A percentile compares a stretch with the other conserved stretches of the same genome.
phyloP scores from a whole-genome alignment of 192 early-diverging fungal genomes.

The Jimgerdemannia flammicorona region DNA sequence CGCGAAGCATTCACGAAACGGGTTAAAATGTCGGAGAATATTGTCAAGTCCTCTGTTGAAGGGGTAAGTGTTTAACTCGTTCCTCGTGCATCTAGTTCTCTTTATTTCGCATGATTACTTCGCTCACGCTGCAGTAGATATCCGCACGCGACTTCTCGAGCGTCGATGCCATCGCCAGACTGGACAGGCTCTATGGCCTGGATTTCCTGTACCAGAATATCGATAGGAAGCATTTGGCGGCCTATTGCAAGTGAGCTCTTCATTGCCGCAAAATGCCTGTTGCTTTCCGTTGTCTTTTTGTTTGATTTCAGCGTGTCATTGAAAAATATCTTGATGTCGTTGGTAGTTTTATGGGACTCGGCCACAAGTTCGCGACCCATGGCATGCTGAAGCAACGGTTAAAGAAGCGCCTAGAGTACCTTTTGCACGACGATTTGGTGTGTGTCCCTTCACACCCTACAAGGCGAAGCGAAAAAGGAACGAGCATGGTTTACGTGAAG shows the following conservation, averaged over 20 bases:
- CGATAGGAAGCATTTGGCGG: constrained; percentile 38
- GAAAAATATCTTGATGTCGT: neutral
- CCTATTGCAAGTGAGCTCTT: constrained; percentile 40
- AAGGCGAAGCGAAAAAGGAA: neutral
- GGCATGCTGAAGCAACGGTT: constrained; percentile 41
- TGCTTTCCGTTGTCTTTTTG: constrained; percentile 1
- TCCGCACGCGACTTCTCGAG: constrained; percentile 32
- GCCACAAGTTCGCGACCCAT: constrained; percentile 35
- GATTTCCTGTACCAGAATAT: constrained; percentile 42
- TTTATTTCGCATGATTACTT: neutral
- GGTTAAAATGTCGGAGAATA: constrained; percentile 37
- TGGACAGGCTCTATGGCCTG: constrained; percentile 38
- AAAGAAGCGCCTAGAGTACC: constrained; percentile 35
- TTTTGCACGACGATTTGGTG: constrained; percentile 41
- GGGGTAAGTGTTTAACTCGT: constrained; percentile 27
- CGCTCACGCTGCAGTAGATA: constrained; percentile 21
- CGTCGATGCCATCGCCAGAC: constrained; percentile 27
- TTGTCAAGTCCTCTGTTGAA: constrained; percentile 34
- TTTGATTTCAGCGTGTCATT: neutral
- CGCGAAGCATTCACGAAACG: constrained; percentile 44
- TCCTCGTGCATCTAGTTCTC: no score
- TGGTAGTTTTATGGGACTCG: constrained; percentile 47
- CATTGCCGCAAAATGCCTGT: no score
- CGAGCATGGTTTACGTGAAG: neutral
- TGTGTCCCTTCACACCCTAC: neutral